Conservation (phyloP, 1,139 yeast species). For the Candida sp. region DNA sequence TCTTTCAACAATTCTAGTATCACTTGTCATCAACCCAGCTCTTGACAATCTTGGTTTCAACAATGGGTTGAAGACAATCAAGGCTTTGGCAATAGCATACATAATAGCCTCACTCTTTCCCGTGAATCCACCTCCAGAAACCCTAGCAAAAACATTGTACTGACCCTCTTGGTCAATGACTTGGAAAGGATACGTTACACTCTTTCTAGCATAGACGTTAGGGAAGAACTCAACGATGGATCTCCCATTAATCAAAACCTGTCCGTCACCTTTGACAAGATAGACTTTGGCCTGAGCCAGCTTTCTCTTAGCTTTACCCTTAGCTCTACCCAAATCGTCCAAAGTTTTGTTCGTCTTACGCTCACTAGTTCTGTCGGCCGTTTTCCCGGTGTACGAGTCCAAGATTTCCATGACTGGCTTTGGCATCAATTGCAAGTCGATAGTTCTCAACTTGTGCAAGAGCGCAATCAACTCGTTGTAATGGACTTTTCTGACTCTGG, state of each 20-base stretch:
- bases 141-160: conserved; percentile 81
- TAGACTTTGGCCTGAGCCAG: conserved; percentile 76
- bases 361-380: conserved; percentile 9
- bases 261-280: conserved; percentile 78
- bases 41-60: conserved; percentile 73
- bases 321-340: conserved; percentile 81
- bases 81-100: conserved; percentile 81
- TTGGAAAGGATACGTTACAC: conserved; percentile 78
- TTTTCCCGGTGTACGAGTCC: conserved; percentile 46
- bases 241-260: conserved; percentile 74
- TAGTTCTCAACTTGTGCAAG: conserved; percentile 71
- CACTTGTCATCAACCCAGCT: conserved; percentile 89
- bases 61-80: conserved; percentile 84
- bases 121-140: conserved; percentile 90
- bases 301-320: conserved; percentile 84
- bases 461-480: conserved; percentile 66
- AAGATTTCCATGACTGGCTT: conserved; percentile 63
- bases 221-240: conserved; percentile 69
- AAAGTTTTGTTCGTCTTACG: conserved; percentile 48
- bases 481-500: conserved; percentile 71
- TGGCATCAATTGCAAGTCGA: conserved; percentile 84
- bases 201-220: conserved; percentile 69
- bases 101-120: conserved; percentile 95
- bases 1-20: conserved; percentile 90
- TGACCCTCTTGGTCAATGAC: conserved; percentile 72